Evolutionary conservation across 306 rosid genomes (phyloP).

Genomic region (Leucaena leucocephala): DNA sequence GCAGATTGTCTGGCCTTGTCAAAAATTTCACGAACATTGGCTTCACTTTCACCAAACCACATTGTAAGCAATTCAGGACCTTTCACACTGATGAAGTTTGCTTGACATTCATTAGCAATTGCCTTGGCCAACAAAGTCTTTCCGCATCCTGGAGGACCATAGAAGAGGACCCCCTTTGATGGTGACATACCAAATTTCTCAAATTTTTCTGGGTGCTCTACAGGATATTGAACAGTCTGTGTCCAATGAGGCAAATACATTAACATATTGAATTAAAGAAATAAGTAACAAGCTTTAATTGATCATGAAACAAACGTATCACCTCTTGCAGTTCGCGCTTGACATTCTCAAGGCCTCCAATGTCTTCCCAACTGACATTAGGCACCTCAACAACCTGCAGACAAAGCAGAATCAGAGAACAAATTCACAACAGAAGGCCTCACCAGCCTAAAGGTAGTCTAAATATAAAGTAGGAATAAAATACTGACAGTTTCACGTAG

Average conservation of each 20-base stretch:
- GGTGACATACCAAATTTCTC: conserved; percentile 68
- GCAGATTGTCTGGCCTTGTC: conserved; percentile 62
- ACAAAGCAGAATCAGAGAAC: conserved; percentile 6
- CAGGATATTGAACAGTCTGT: conserved; percentile 67
- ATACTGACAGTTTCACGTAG: conserved; percentile 65
- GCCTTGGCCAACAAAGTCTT: conserved; percentile 59
- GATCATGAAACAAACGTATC: background rate
- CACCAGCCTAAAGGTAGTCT: background rate
- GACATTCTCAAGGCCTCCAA: conserved; percentile 66
- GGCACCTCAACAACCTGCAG: conserved; percentile 63
- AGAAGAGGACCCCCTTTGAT: conserved; percentile 61
- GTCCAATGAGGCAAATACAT: conserved; percentile 4
- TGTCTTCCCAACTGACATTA: conserved; percentile 57
- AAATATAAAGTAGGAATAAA: background rate
- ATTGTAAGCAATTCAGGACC: conserved; percentile 63
- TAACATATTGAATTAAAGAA: conserved; percentile 3
- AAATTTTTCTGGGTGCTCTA: conserved; percentile 63
- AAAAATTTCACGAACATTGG: conserved; percentile 58
- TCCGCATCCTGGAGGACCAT: conserved; percentile 65
- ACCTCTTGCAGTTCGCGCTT: conserved; percentile 68
- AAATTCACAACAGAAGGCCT: background rate
- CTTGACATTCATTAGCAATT: conserved; percentile 59
- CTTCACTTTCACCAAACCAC: conserved; percentile 72
- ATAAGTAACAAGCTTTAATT: background rate
- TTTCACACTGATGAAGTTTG: conserved; percentile 58